Conservation (phyloP, 2,329 filamentous ascomycete genomes). For the Fusarium veterinarium region DNA sequence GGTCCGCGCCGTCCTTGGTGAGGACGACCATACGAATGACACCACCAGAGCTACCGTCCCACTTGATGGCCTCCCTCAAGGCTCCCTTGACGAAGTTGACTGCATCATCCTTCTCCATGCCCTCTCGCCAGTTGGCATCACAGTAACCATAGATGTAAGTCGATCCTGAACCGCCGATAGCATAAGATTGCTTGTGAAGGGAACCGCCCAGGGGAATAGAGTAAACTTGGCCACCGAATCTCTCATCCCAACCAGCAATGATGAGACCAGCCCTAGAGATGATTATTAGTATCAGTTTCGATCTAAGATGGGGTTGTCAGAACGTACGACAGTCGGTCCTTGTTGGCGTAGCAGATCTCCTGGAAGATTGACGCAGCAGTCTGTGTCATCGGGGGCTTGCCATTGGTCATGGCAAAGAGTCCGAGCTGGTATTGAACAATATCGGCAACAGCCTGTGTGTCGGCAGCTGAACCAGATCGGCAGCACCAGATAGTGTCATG, state of each 20-base stretch:
- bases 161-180: constrained; percentile 95
- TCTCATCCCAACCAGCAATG: constrained; percentile 96
- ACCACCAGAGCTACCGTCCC: constrained; percentile 98
- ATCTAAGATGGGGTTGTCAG: not conserved
- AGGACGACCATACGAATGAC: constrained; percentile 98
- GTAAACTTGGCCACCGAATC: constrained; percentile 96
- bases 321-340: constrained; percentile 86
- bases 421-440: constrained; percentile 97
- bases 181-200: constrained; percentile 95
- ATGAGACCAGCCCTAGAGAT: constrained; percentile 86
- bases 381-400: constrained; percentile 91
- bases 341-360: constrained; percentile 98
- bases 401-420: constrained; percentile 90
- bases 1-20: constrained; percentile 87
- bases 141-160: constrained; percentile 99
- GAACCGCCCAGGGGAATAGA: constrained; percentile 96
- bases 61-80: constrained; percentile 95
- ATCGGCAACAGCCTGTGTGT: constrained; percentile 97
- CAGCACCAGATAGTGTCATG: constrained; percentile 99
- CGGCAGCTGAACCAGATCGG: constrained; percentile 94
- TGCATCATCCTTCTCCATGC: constrained; percentile 92
- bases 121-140: constrained; percentile 94
- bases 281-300: constrained; percentile 23
- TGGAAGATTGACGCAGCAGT: constrained; percentile 97
- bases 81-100: constrained; percentile 93